Base-by-base conservation (phyloP, 2,329 filamentous ascomycete genomes). In the Monilinia fructigena region DNA sequence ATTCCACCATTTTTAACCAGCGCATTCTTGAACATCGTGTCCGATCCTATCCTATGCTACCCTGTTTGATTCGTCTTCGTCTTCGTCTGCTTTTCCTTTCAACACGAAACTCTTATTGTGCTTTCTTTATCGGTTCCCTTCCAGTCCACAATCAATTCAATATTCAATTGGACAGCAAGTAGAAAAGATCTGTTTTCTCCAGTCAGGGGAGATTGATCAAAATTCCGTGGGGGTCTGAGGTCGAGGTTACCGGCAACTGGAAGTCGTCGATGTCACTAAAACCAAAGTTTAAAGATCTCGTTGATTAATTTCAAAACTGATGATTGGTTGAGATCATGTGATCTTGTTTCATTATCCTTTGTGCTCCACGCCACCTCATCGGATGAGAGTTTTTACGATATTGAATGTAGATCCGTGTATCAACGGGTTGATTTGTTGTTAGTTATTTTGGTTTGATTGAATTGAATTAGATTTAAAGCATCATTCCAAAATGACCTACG, bases 21-120 rank as follows among this genome's bases (percentile, higher is more conserved):
- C 64, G 79, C 78, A 67, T 76, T 77, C 68, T 78, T 77, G 68
- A 80, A 72, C 79, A 81, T 81, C 71, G 70, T 75, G 71, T 60
- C 23, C 31, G 31, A 35, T 35, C 31, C 31, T 6, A 35, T 35
- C 4, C 31, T 35, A 35, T 59, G 4, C 40, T 14, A 16, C 14
- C 14, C 40, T 2, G 2, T 42, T 42, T 14, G 12, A 16, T 42
- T 42, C 14, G 40, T 16, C 12, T 42, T 42, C 40, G 40, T 48
- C 31, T 7, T 5, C 23, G 23, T 23, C 23, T 23, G 23, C 10
- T 59, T 8, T 35, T 47, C 31, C 56, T 20, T 48, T 35, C 26
- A 18, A 35, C 31, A 35, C 31, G 5, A 35, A 35, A 35, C 31
- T 48, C 7, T 4, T 35, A 10, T n/a, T 35, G 2, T 23, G n/a